Evolutionary conservation across 345 rosid genomes (phyloP).

Genomic region (Bruguiera gymnorhiza): DNA sequence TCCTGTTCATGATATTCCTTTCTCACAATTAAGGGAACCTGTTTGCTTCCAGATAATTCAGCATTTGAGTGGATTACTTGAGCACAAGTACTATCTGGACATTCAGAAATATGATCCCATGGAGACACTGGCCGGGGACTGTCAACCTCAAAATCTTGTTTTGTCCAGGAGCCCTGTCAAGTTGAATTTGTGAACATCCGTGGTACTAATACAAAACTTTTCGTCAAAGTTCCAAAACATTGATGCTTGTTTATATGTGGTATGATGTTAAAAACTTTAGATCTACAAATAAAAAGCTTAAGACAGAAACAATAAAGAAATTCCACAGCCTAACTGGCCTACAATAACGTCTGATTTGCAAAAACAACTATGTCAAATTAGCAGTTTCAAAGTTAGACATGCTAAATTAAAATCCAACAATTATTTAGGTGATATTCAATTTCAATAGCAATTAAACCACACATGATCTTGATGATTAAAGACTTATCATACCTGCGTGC

Average conservation of each 20-base stretch:
- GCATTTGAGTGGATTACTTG: slow-evolving; percentile 51
- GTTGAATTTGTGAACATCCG: slow-evolving; percentile 3
- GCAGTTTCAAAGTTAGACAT: background rate
- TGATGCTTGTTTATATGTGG: background rate
- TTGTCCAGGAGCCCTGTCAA: slow-evolving; percentile 60
- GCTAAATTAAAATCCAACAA: background rate
- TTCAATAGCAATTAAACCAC: background rate
- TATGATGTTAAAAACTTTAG: background rate
- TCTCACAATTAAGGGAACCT: slow-evolving; percentile 21
- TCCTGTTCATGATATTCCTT: slow-evolving; percentile 25
- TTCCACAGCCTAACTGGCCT: background rate
- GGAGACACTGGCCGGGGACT: slow-evolving; percentile 35
- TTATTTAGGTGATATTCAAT: background rate
- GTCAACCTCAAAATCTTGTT: slow-evolving; percentile 40
- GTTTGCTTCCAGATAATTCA: slow-evolving; percentile 33
- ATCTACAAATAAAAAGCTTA: background rate
- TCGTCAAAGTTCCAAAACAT: background rate
- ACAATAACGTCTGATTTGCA: background rate
- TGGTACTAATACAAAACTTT: background rate
- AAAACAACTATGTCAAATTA: background rate
- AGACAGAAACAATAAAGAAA: background rate
- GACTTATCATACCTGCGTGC: slow-evolving; percentile 41
- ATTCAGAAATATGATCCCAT: slow-evolving; percentile 35
- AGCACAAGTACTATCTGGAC: slow-evolving; percentile 57
- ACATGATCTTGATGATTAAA: background rate